These are phyloP conservation scores for Penicillium argentinense DNA, from an alignment of 495 filamentous ascomycete genomes.

Conservation along the genomic window DNA sequence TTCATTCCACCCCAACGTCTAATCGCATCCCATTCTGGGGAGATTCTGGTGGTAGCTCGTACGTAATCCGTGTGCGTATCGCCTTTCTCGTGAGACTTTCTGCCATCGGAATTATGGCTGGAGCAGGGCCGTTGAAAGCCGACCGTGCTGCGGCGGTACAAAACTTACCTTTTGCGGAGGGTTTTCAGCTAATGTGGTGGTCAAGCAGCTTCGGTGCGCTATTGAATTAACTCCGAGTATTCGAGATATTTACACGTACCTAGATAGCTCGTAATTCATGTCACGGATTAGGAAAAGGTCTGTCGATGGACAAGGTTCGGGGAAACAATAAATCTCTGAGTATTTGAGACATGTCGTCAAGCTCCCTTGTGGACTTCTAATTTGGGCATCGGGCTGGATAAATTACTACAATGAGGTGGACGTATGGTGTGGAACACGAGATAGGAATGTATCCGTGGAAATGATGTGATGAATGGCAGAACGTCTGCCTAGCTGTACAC, in stretches of 20 bases:
- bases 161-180: slow-evolving; percentile 8
- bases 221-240: slow-evolving; percentile 2
- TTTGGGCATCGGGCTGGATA: no score
- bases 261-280: no score
- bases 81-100: slow-evolving; percentile 29
- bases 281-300: no score
- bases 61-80: slow-evolving; percentile 40
- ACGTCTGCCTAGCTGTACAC: no score
- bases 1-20: no score
- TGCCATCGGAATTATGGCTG: slow-evolving; percentile 35
- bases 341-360: slow-evolving; percentile 28
- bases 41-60: slow-evolving; percentile 47
- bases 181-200: no score
- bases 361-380: no score
- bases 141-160: slow-evolving; percentile 18
- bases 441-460: slow-evolving; percentile 3
- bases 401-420: no score
- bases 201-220: background rate
- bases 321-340: slow-evolving; percentile 5
- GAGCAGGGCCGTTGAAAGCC: slow-evolving; percentile 28
- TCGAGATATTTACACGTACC: no score
- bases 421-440: slow-evolving; percentile 2
- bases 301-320: slow-evolving; percentile 16
- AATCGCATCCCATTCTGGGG: no score
- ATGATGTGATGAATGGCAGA: slow-evolving; percentile 20